Evolutionary conservation across 2,329 filamentous ascomycete species (phyloP).

Genomic region (Leptosphaerulina australis): DNA sequence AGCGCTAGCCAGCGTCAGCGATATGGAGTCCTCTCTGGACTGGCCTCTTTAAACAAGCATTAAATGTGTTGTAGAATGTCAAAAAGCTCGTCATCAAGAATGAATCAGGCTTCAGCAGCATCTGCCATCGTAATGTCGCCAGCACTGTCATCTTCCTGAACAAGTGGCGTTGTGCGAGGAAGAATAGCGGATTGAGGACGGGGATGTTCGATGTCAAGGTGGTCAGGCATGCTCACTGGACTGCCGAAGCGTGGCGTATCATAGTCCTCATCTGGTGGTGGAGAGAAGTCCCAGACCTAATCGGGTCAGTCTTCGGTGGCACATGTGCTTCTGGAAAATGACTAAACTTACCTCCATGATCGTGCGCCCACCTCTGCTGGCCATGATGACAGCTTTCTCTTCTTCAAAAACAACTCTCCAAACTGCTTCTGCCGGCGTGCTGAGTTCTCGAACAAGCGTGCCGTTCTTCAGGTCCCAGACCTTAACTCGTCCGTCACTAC

Average conservation of each 20-base stretch:
- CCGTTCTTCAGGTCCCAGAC: slow-evolving; percentile 97
- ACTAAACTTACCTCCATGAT: slow-evolving; percentile 86
- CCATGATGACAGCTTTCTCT: slow-evolving; percentile 96
- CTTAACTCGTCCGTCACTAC: slow-evolving; percentile 96
- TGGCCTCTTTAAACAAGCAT: not conserved
- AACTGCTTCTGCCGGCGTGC: slow-evolving; percentile 88
- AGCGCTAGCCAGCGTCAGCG: not conserved
- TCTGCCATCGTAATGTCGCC: slow-evolving; percentile 45
- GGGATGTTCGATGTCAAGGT: slow-evolving; percentile 39
- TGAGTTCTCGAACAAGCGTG: slow-evolving; percentile 86
- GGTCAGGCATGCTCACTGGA: slow-evolving; percentile 53
- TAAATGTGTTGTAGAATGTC: slow-evolving; percentile 13
- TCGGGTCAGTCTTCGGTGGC: slow-evolving; percentile 37
- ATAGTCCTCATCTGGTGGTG: slow-evolving; percentile 63
- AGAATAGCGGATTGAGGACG: slow-evolving; percentile 43
- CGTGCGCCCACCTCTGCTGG: slow-evolving; percentile 80
- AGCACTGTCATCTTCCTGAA: slow-evolving; percentile 27
- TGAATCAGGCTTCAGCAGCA: slow-evolving; percentile 25
- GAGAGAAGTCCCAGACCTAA: slow-evolving; percentile 94
- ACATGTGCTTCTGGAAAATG: not conserved
- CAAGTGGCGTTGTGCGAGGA: slow-evolving; percentile 31
- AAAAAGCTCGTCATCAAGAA: not conserved
- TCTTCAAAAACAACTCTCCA: slow-evolving; percentile 99
- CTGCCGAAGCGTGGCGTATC: slow-evolving; percentile 48
- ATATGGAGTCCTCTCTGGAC: too few relatives aligned